Conservation (phyloP, 169 alveolate species). For the Plasmodium inui region DNA sequence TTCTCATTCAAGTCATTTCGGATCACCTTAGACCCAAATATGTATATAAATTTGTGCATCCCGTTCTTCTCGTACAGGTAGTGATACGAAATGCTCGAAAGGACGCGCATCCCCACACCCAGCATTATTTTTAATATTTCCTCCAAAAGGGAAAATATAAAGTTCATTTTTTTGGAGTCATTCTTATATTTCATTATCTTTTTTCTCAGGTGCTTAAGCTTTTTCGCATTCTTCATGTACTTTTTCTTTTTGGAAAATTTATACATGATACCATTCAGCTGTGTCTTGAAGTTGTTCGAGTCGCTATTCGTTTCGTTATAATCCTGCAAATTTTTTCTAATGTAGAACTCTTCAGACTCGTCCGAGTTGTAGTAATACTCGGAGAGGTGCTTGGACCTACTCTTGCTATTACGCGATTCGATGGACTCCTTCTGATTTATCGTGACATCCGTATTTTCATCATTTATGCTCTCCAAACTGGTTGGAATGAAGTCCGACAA, state of each 20-base stretch:
- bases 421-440: neutral
- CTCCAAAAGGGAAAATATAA: constrained; percentile 72
- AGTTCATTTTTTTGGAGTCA: constrained; percentile 69
- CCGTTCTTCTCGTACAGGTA: constrained; percentile 73
- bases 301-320: constrained; percentile 23
- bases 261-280: constrained; percentile 51
- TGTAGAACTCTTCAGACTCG: constrained; percentile 66
- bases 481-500: constrained; percentile 11
- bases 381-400: neutral
- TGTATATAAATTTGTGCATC: constrained; percentile 57
- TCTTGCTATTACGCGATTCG: constrained; percentile 12
- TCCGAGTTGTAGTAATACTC: constrained; percentile 57
- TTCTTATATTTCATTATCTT: constrained; percentile 47
- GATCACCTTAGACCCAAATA: constrained; percentile 61
- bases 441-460: neutral
- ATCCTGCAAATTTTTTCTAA: constrained; percentile 55
- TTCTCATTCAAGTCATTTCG: constrained; percentile 47
- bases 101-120: constrained; percentile 67
- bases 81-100: constrained; percentile 73
- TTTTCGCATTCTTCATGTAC: constrained; percentile 41
- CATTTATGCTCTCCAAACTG: constrained; percentile 44
- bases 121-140: constrained; percentile 75
- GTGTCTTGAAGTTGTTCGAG: constrained; percentile 24
- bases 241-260: constrained; percentile 51
- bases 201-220: constrained; percentile 53